A percentile compares a stretch with the other conserved stretches of the same genome.
phyloP scores from a whole-genome alignment of 768 basidiomycete genomes.

The Pisolithus marmoratus region DNA sequence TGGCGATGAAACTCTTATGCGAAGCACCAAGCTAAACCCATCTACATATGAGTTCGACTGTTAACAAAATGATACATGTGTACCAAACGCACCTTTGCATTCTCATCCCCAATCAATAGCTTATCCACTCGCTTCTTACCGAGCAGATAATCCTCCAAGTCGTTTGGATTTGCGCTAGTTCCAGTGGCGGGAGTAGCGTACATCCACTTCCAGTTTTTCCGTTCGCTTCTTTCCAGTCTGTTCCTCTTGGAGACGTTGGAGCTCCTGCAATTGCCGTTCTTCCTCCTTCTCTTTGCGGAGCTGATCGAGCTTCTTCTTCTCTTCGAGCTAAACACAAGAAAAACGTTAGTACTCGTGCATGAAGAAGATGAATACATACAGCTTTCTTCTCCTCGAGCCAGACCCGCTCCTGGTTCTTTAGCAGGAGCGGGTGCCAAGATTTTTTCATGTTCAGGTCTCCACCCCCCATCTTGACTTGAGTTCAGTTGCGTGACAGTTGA shows the following conservation, averaged over 20 bases:
- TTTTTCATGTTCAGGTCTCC: constrained; percentile 99
- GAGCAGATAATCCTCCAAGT: constrained; percentile 92
- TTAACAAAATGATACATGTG: constrained; percentile 5
- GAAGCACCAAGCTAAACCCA: constrained; percentile 64
- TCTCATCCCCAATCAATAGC: constrained; percentile 86
- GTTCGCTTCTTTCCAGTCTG: constrained; percentile 92
- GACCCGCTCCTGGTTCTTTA: constrained; percentile 98
- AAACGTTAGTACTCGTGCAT: constrained; percentile 9
- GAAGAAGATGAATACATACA: constrained; percentile 39
- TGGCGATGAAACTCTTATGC: constrained; percentile 90
- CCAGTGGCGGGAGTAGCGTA: constrained; percentile 96
- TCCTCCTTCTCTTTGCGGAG: constrained; percentile 97
- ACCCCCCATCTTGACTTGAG: constrained; percentile 83
- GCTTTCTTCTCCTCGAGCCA: constrained; percentile 99
- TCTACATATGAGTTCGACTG: constrained; percentile 1
- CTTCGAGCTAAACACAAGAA: constrained; percentile 66
- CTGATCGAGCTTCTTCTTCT: constrained; percentile 97
- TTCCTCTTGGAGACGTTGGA: constrained; percentile 92
- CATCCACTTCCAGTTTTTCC: constrained; percentile 99
- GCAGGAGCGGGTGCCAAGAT: constrained; percentile 97
- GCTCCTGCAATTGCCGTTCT: constrained; percentile 92
- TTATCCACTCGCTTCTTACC: constrained; percentile 99
- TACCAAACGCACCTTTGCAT: constrained; percentile 61
- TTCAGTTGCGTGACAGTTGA: constrained; percentile 7
- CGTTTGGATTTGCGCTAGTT: constrained; percentile 79